A percentile compares a stretch with the other conserved stretches of the same genome.
Evolutionary conservation across 345 rosid genomes (phyloP).

Genomic region (Rhodomyrtus tomentosa): DNA sequence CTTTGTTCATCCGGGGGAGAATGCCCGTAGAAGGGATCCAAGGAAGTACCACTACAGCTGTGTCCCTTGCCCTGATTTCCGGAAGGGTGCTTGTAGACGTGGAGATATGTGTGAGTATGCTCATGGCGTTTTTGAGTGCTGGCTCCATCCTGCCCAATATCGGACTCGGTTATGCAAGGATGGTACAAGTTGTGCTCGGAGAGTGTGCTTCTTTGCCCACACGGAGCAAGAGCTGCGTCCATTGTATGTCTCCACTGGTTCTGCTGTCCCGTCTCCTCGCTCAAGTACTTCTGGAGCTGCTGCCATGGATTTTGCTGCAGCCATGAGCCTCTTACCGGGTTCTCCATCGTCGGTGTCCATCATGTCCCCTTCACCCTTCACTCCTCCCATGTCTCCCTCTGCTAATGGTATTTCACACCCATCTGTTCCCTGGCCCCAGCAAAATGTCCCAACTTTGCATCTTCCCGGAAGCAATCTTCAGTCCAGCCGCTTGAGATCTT

Average conservation of each 20-base stretch:
- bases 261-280: conserved; percentile 87
- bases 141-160: conserved; percentile 98
- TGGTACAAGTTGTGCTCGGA: conserved; percentile 69
- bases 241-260: conserved; percentile 75
- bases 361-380: conserved; percentile 80
- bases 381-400: conserved; percentile 88
- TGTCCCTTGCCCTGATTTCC: conserved; percentile 91
- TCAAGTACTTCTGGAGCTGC: conserved; percentile 45
- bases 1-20: conserved; percentile 94
- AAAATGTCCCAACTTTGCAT: conserved; percentile 73
- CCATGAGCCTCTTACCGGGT: conserved; percentile 64
- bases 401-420: conserved; percentile 59
- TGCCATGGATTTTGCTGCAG: conserved; percentile 76
- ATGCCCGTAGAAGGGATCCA: conserved; percentile 95
- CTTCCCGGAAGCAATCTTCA: conserved; percentile 73
- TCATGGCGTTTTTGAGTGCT: conserved; percentile 95
- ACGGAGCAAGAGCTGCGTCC: conserved; percentile 86
- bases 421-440: conserved; percentile 75
- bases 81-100: conserved; percentile 89
- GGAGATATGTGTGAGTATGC: conserved; percentile 98
- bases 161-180: conserved; percentile 91
- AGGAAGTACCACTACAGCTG: conserved; percentile 96
- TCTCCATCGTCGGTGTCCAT: conserved; percentile 69
- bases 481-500: conserved; percentile 84
- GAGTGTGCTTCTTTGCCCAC: conserved; percentile 97